Base-by-base conservation (phyloP, 1,139 yeast genomes). In the Wickerhamomyces sp. region DNA sequence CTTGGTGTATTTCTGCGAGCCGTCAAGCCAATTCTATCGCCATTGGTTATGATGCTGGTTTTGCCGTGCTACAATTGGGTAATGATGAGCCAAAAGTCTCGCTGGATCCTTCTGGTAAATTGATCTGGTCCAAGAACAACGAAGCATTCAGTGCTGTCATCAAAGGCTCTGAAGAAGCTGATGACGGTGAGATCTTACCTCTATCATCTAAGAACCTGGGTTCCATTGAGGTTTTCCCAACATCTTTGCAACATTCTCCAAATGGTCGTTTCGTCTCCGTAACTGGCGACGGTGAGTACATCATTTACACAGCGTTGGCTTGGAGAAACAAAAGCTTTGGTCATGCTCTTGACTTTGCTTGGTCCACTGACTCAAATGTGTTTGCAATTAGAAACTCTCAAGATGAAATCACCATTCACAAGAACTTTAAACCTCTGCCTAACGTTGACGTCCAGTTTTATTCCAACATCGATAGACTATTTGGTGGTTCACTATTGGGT, bases 311-410 rank as follows among this genome's bases (percentile, higher is more conserved):
- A 7, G 93, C 98, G 1, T 74, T 93, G 54, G 97, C 97, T 2
- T 91, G 98, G 98, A 78, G 98, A 66, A 88, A 93, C 50, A 91
- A 88, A 64, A 75, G 89, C 33, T 91, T 86, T 59, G 98, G 97
- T 45, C 73, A 78, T 39, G 96, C 95, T 13, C 66, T 78, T 40
- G 96, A 88, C 55, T 88, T 93, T 60, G 95, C 78, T 28, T 91
- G 99, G 99, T 81, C 94, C 29, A 85, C 82, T 46, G 97, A 91
- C 61, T 80, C 94, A 16, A 83, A 86, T 52, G 71, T 80, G 45
- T 91, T 77, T 62, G 98, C 96, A 21, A 75, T 88, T 36, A 75
- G 91, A 49, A 93, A 84, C 55, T 68, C 80, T 18, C 64, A 70
- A 26, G 71, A 82, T 38, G 64, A 73, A 21, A 83, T 91, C 29